phyloP scores from a whole-genome alignment of 306 rosid genomes.

The Luffa aegyptiaca region DNA sequence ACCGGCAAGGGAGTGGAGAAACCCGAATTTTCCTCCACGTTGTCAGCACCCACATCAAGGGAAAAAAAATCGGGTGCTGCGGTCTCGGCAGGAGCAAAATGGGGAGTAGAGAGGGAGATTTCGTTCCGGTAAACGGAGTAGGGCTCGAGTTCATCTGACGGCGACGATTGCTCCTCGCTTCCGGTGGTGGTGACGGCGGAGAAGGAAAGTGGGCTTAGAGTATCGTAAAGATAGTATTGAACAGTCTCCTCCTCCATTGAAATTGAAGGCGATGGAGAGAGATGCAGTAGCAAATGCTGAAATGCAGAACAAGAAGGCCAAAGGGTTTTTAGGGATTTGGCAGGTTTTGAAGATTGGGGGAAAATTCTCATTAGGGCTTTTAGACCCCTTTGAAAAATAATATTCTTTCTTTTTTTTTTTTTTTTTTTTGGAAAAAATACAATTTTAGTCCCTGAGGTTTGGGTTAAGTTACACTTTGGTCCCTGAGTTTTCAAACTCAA shows the following conservation, averaged over 20 bases:
- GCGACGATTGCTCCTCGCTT: slow-evolving; percentile 9
- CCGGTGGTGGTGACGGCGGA: slow-evolving; percentile 10
- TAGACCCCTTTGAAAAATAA: background rate
- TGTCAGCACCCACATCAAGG: slow-evolving; percentile 47
- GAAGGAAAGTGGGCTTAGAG: slow-evolving; percentile 36
- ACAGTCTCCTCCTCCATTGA: slow-evolving; percentile 31
- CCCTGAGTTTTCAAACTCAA: too few relatives aligned
- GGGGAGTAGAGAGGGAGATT: slow-evolving; percentile 41
- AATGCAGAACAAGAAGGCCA: background rate
- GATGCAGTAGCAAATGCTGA: background rate
- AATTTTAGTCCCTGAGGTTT: too few relatives aligned
- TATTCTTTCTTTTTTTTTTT: too few relatives aligned
- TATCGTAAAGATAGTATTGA: slow-evolving; percentile 40
- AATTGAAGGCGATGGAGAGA: background rate
- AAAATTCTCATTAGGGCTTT: background rate
- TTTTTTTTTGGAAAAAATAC: too few relatives aligned
- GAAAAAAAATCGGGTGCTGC: slow-evolving; percentile 58
- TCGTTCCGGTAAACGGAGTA: slow-evolving; percentile 66
- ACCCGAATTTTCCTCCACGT: background rate
- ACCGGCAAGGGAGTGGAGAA: slow-evolving; percentile 13
- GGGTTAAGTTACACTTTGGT: too few relatives aligned
- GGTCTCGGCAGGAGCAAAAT: slow-evolving; percentile 16
- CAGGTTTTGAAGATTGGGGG: background rate
- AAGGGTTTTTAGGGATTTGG: background rate
- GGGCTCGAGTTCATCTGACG: slow-evolving; percentile 27